Percentiles rank a stretch among this genome's conserved stretches.
phyloP scores from a whole-genome alignment of 2,329 filamentous ascomycete genomes.

The Apiospora arundinis region DNA sequence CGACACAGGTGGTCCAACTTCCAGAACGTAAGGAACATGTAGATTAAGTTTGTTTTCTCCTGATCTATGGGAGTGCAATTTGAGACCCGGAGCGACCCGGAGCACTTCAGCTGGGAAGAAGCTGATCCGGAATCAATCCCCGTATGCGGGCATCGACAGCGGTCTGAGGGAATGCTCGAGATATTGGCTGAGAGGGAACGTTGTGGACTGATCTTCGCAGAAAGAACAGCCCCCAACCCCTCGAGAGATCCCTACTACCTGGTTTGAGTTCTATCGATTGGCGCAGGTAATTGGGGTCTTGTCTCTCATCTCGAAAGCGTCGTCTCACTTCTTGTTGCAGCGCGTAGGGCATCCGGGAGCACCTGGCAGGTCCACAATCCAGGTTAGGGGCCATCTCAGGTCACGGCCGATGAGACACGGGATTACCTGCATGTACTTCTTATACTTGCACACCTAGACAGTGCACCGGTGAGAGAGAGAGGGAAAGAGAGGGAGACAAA shows the following conservation, averaged over 20 bases:
- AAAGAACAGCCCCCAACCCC: background rate
- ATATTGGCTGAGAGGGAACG: background rate
- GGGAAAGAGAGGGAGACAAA: no score
- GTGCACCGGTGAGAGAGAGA: background rate
- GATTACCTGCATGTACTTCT: background rate
- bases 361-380: slow-evolving; percentile 4
- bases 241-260: background rate
- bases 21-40: background rate
- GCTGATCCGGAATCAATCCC: background rate
- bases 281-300: background rate
- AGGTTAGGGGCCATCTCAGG: background rate
- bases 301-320: background rate
- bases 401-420: slow-evolving; percentile 7
- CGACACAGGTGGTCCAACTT: background rate
- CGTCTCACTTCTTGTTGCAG: background rate
- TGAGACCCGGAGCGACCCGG: background rate
- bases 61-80: background rate
- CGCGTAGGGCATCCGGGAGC: background rate
- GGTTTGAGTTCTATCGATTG: background rate
- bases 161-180: background rate
- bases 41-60: background rate
- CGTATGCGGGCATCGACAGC: background rate
- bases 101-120: background rate
- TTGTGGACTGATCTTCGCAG: background rate
- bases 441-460: background rate